Conservation (phyloP, 1,284 basidiomycete genomes). For the Blastosporella zonata region DNA sequence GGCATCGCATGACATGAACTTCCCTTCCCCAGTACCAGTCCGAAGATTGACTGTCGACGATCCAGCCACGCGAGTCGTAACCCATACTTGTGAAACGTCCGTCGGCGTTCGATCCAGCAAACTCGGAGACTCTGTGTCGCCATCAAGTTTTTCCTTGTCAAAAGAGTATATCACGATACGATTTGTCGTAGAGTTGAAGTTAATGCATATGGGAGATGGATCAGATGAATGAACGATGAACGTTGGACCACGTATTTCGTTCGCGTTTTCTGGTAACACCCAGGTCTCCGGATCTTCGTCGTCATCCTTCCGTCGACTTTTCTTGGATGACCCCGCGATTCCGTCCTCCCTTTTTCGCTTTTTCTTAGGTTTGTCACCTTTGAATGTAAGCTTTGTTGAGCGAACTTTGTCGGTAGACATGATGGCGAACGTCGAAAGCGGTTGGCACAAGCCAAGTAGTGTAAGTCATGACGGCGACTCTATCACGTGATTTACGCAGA, state of each 20-base stretch:
- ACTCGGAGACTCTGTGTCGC: constrained; percentile 35
- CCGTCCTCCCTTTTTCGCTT: constrained; percentile 69
- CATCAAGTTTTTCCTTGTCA: constrained; percentile 57
- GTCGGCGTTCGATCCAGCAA: constrained; percentile 65
- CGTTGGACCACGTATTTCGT: constrained; percentile 78
- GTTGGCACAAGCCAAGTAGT: no score
- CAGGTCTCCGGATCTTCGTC: constrained; percentile 70
- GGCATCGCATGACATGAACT: constrained; percentile 82
- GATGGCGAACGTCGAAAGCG: constrained; percentile 1
- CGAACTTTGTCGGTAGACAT: constrained; percentile 56
- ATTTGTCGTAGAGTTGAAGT: constrained; percentile 75
- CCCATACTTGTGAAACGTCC: constrained; percentile 86
- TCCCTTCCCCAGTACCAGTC: constrained; percentile 80
- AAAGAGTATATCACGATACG: constrained; percentile 60
- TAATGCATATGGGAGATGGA: constrained; percentile 68
- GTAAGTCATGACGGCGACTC: no score
- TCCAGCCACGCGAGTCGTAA: constrained; percentile 77
- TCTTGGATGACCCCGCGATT: constrained; percentile 41
- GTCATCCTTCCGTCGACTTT: constrained; percentile 55
- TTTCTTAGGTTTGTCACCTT: constrained; percentile 81
- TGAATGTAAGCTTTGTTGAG: constrained; percentile 78
- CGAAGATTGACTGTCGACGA: constrained; percentile 79
- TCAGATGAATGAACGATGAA: constrained; percentile 80
- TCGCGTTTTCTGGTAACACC: constrained; percentile 70
- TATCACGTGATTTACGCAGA: constrained; percentile 23